Conservation (phyloP, 352 stramenopile genomes). For the Phytophthora tentaculata region DNA sequence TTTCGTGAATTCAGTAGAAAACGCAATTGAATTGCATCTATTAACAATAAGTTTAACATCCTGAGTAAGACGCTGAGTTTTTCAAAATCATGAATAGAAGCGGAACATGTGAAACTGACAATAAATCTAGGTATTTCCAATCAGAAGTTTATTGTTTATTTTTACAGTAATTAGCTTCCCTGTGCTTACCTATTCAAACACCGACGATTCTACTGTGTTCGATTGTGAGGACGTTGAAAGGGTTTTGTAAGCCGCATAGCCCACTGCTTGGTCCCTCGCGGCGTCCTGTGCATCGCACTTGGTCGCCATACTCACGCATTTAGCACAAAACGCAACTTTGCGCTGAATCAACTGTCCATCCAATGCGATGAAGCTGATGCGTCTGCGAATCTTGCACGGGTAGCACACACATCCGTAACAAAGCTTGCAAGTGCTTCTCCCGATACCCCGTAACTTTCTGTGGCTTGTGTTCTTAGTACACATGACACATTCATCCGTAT, state of each 20-base stretch:
- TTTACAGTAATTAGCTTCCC: too few relatives aligned
- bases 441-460: slow-evolving; percentile 15
- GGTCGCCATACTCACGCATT: slow-evolving; percentile 40
- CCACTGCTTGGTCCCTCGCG: slow-evolving; percentile 19
- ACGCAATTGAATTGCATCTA: too few relatives aligned
- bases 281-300: slow-evolving; percentile 28
- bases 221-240: slow-evolving; percentile 25
- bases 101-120: too few relatives aligned
- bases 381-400: slow-evolving; percentile 32
- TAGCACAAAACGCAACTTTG: slow-evolving; percentile 40
- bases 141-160: too few relatives aligned
- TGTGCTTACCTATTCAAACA: neutral
- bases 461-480: slow-evolving; percentile 26
- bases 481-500: slow-evolving; percentile 19
- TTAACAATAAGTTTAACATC: too few relatives aligned
- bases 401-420: slow-evolving; percentile 34
- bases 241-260: slow-evolving; percentile 24
- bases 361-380: slow-evolving; percentile 38
- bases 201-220: slow-evolving; percentile 12
- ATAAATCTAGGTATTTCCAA: too few relatives aligned
- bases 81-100: too few relatives aligned
- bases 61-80: too few relatives aligned
- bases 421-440: slow-evolving; percentile 34
- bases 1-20: too few relatives aligned
- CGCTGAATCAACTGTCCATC: slow-evolving; percentile 35